phyloP scores from a whole-genome alignment of 345 rosid species.

The Populus tremula region DNA sequence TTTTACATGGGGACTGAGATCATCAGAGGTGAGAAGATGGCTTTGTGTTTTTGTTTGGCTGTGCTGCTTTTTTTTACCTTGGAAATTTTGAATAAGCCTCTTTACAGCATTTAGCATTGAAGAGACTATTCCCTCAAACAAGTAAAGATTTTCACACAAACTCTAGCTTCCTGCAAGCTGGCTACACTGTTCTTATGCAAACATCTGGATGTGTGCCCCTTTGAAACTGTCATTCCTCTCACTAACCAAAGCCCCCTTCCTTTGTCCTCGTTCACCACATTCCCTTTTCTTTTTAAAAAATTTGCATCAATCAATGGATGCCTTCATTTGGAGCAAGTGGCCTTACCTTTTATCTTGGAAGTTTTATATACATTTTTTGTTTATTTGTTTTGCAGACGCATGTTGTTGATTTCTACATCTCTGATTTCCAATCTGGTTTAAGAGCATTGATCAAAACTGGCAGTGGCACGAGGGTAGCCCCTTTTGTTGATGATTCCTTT shows the following conservation, averaged over 20 bases:
- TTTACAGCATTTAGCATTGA: not conserved
- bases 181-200: not conserved
- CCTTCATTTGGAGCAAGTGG: not conserved
- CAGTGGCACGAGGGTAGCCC: slow-evolving; percentile 66
- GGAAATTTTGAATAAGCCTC: not conserved
- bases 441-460: slow-evolving; percentile 92
- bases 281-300: not conserved
- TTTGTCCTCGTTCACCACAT: not conserved
- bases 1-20: slow-evolving; percentile 83
- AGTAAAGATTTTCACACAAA: not conserved
- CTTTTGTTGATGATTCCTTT: slow-evolving; percentile 72
- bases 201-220: not conserved
- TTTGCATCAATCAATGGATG: not conserved
- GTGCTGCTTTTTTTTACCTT: not conserved
- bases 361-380: not conserved
- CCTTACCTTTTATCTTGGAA: not conserved
- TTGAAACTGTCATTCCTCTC: not conserved
- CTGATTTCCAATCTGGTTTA: slow-evolving; percentile 89
- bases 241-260: not conserved
- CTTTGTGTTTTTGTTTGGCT: not conserved
- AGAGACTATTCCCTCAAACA: not conserved
- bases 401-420: slow-evolving; percentile 92
- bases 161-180: not conserved
- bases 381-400: slow-evolving; percentile 50
- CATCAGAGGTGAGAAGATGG: slow-evolving; percentile 60